Evolutionary conservation across 768 basidiomycete genomes (phyloP), one percentile per base, ranked within the genome.

Genomic region (Trametes villosa): DNA sequence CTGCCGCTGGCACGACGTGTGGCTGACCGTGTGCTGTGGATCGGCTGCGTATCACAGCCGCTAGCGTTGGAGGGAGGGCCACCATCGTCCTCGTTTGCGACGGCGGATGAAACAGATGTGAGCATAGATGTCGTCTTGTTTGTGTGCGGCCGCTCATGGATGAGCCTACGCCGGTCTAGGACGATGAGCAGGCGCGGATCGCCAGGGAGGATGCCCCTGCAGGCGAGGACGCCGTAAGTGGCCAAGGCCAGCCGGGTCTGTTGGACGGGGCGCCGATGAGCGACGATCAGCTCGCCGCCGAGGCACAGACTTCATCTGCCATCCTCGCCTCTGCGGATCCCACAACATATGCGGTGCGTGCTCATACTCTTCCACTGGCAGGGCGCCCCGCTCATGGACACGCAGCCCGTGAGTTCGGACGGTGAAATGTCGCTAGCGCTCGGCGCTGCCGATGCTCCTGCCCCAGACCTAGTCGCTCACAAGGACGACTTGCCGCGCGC

Each of bases 21-120:
- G 18, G 31, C 17, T 38, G 31, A 17, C 15, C 9, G 27, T 33
- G 13, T 18, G 33, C 45, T n/a, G n/a, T n/a, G n/a, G 4, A 6
- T 18, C 40, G 17, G 34, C 29, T 36, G 50, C 34, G 33, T 29
- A 18, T 33, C 48, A 15, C 49, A 69, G 68, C 50, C 52, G 30
- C 53, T 57, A n/a, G 57, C 51, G 18, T 67, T 64, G 11, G 66
- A 67, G 12, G 55, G 42, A 0, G 67, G 67, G 55, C 62, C 53
- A 4, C 70, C 70, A 15, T 63, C 70, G 8, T 65, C 70, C 9
- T 71, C 68, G 13, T 64, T 66, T 24, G 55, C 34, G 5, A 56
- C 54, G 11, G 64, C 54, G 24, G 53, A 24, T 40, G 53, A 59
- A 9, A 59, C 52, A 26, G 65, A 61, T 50, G 64, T 65, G 29